Conservation (phyloP, 2,329 filamentous ascomycete species). For the Fusarium pseudoanthophilum region DNA sequence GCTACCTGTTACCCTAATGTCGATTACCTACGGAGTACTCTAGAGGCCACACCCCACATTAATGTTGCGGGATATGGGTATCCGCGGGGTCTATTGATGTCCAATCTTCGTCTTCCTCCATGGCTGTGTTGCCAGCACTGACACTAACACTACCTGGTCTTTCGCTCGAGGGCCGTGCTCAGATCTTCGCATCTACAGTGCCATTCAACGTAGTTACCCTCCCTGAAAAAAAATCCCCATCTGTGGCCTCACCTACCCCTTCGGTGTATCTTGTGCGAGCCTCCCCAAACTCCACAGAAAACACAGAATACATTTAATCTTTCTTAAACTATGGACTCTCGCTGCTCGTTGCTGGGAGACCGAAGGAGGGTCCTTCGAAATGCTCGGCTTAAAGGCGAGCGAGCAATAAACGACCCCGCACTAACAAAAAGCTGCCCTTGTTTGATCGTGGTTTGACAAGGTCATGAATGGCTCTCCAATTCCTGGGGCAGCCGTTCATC, state of each 20-base stretch:
- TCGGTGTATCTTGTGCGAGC: neutral
- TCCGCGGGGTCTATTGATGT: neutral
- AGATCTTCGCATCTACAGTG: slow-evolving; percentile 27
- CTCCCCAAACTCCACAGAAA: neutral
- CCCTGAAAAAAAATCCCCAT: neutral
- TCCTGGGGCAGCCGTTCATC: slow-evolving; percentile 37
- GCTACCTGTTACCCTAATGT: neutral
- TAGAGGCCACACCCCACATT: slow-evolving; percentile 16
- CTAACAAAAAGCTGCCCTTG: slow-evolving; percentile 5
- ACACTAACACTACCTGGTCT: neutral
- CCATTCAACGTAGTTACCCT: slow-evolving; percentile 8
- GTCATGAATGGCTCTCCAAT: slow-evolving; percentile 33
- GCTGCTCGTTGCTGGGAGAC: slow-evolving; percentile 24
- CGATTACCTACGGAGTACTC: neutral
- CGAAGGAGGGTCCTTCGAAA: slow-evolving; percentile 3
- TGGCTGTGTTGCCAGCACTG: slow-evolving; percentile 7
- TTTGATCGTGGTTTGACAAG: neutral
- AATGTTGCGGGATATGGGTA: slow-evolving; percentile 6
- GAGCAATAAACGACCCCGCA: slow-evolving; percentile 42
- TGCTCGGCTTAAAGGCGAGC: slow-evolving; percentile 44
- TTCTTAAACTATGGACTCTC: neutral
- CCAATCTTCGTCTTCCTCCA: slow-evolving; percentile 11
- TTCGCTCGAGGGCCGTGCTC: slow-evolving; percentile 2
- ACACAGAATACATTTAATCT: neutral
- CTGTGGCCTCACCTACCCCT: neutral